Percentiles rank a stretch among this genome's conserved stretches.
These are phyloP conservation scores for Colletotrichum trifolii DNA, from an alignment of 2,329 filamentous ascomycete genomes.

Conservation along the genomic window DNA sequence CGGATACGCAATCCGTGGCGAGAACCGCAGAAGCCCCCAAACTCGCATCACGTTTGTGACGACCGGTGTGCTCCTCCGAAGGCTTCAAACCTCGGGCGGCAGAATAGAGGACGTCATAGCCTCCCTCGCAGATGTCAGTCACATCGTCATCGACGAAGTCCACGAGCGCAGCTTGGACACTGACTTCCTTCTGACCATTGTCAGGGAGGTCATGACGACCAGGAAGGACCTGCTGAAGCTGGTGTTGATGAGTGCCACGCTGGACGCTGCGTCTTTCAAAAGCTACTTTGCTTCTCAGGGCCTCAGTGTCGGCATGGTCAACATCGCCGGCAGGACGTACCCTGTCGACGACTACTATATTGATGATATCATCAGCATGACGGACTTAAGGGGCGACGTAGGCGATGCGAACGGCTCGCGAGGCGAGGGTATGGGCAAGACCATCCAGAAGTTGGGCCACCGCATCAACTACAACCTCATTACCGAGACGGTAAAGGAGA, in stretches of 20 bases:
- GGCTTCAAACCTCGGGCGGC: conserved; percentile 90
- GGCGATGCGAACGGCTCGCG: conserved; percentile 57
- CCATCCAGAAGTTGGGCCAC: conserved; percentile 78
- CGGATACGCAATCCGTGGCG: conserved; percentile 91
- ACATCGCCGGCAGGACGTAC: conserved; percentile 89
- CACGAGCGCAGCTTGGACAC: conserved; percentile 96
- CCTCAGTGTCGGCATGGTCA: conserved; percentile 78
- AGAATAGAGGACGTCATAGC: conserved; percentile 82
- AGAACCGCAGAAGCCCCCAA: conserved; percentile 77
- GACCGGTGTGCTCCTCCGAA: conserved; percentile 89
- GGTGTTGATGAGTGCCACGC: conserved; percentile 94
- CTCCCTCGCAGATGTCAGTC: conserved; percentile 89
- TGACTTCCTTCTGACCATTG: conserved; percentile 88
- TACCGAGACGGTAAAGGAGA: conserved; percentile 80
- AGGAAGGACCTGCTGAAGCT: conserved; percentile 86
- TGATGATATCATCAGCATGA: conserved; percentile 86
- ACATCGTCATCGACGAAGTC: conserved; percentile 96
- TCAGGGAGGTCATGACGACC: conserved; percentile 81
- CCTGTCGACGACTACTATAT: conserved; percentile 91
- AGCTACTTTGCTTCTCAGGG: conserved; percentile 81
- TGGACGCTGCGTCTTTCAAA: conserved; percentile 88
- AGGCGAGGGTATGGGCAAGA: conserved; percentile 71
- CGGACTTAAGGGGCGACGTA: conserved; percentile 71
- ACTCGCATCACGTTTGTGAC: conserved; percentile 97
- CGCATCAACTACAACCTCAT: conserved; percentile 94